Evolutionary conservation across 2,329 filamentous ascomycete species (phyloP).

Genomic region (Keithomyces neogunnii): DNA sequence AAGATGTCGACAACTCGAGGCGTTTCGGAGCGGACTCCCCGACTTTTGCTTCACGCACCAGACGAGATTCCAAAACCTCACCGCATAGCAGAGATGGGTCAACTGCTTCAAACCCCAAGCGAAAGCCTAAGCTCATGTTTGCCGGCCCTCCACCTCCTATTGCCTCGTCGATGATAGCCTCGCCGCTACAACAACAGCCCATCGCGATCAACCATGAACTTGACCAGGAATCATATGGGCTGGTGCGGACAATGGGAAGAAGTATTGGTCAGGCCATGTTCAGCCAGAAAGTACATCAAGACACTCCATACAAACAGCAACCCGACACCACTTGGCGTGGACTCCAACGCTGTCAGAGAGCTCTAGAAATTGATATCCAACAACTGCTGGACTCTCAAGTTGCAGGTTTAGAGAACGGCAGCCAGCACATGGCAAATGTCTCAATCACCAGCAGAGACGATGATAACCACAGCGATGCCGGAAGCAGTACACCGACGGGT

Average conservation of each 20-base stretch:
- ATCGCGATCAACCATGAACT: constrained; percentile 11
- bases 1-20: constrained; percentile 3
- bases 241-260: constrained; percentile 5
- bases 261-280: constrained; percentile 28
- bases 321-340: constrained; percentile 38
- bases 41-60: constrained; percentile 5
- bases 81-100: constrained; percentile 17
- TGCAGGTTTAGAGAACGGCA: constrained; percentile 31
- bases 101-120: constrained; percentile 22
- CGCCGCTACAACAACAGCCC: constrained; percentile 5
- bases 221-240: neutral
- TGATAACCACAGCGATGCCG: constrained; percentile 29
- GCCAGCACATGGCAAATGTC: constrained; percentile 13
- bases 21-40: neutral
- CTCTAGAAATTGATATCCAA: constrained; percentile 39
- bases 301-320: neutral
- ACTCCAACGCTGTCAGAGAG: constrained; percentile 36
- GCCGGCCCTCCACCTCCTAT: constrained; percentile 44
- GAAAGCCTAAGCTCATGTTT: constrained; percentile 30
- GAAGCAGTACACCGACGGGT: constrained; percentile 32
- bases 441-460: constrained; percentile 11
- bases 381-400: constrained; percentile 40
- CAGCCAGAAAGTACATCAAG: constrained; percentile 19
- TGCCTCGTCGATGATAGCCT: constrained; percentile 30
- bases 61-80: constrained; percentile 11